Evolutionary conservation across 2,329 filamentous ascomycete genomes (phyloP).

Genomic region (Septoria linicola): DNA sequence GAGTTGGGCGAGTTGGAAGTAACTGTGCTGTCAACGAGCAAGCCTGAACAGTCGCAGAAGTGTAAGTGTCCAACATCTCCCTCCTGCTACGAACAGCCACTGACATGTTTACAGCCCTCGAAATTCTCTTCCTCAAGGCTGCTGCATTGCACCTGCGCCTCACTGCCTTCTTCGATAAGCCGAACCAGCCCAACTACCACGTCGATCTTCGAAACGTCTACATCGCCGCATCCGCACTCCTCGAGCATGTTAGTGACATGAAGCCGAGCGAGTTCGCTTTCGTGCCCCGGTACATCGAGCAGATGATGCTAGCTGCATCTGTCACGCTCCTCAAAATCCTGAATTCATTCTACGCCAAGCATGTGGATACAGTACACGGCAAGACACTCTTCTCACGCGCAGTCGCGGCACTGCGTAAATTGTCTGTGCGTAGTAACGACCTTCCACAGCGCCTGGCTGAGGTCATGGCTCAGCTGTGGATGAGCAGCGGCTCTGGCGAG

Average conservation of each 20-base stretch:
- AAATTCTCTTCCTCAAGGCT: slow-evolving; percentile 66
- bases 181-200: slow-evolving; percentile 67
- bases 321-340: slow-evolving; percentile 75
- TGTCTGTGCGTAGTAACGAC: slow-evolving; percentile 75
- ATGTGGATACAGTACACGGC: slow-evolving; percentile 68
- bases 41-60: slow-evolving; percentile 29
- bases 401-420: slow-evolving; percentile 67
- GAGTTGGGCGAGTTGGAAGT: slow-evolving; percentile 41
- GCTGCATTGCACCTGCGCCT: slow-evolving; percentile 73
- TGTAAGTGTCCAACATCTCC: background rate
- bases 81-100: background rate
- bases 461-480: slow-evolving; percentile 86
- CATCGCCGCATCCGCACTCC: slow-evolving; percentile 67
- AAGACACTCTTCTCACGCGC: slow-evolving; percentile 69
- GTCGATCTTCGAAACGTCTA: slow-evolving; percentile 75
- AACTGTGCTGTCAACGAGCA: slow-evolving; percentile 36
- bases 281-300: slow-evolving; percentile 73
- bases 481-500: slow-evolving; percentile 48
- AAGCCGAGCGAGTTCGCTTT: slow-evolving; percentile 57
- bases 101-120: slow-evolving; percentile 41
- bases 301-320: slow-evolving; percentile 79
- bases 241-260: slow-evolving; percentile 68
- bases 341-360: slow-evolving; percentile 71
- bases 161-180: slow-evolving; percentile 78
- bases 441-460: slow-evolving; percentile 76